These are phyloP conservation scores for Sporisorium graminicola DNA, from an alignment of 1,284 basidiomycete genomes.

Conservation along the genomic window DNA sequence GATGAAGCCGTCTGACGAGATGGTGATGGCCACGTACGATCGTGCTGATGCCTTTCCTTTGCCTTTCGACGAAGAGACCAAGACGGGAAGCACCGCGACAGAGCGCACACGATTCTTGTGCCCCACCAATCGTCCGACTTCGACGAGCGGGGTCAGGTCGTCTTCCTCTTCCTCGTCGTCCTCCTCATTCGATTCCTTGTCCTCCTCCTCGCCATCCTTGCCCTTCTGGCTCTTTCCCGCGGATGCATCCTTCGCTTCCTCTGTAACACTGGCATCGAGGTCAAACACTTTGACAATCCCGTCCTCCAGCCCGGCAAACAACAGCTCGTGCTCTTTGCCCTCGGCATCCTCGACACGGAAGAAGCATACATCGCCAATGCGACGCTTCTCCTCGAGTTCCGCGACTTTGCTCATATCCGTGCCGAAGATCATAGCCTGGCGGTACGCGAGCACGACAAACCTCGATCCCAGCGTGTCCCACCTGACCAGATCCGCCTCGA, in stretches of 20 bases:
- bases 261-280: conserved; percentile 34
- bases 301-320: conserved; percentile 56
- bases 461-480: conserved; percentile 60
- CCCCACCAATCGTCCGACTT: conserved; percentile 59
- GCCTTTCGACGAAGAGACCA: conserved; percentile 15
- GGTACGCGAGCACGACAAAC: conserved; percentile 58
- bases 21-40: conserved; percentile 54
- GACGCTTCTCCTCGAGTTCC: conserved; percentile 52
- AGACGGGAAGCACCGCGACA: conserved; percentile 42
- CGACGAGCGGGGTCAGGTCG: conserved; percentile 40
- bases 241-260: conserved; percentile 1
- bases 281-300: conserved; percentile 57
- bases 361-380: conserved; percentile 61
- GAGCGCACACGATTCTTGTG: conserved; percentile 64
- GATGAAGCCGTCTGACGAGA: conserved; percentile 67
- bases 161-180: conserved; percentile 44
- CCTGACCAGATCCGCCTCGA: conserved; percentile 57
- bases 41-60: background rate
- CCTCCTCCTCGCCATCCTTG: conserved; percentile 29
- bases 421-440: conserved; percentile 56
- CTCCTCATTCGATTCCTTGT: conserved; percentile 14
- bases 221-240: conserved; percentile 12
- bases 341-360: conserved; percentile 30
- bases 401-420: conserved; percentile 64
- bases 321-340: conserved; percentile 52